Evolutionary conservation across 2,329 filamentous ascomycete genomes (phyloP), one percentile per base, ranked within the genome.

Genomic region (Xylaria sp.): DNA sequence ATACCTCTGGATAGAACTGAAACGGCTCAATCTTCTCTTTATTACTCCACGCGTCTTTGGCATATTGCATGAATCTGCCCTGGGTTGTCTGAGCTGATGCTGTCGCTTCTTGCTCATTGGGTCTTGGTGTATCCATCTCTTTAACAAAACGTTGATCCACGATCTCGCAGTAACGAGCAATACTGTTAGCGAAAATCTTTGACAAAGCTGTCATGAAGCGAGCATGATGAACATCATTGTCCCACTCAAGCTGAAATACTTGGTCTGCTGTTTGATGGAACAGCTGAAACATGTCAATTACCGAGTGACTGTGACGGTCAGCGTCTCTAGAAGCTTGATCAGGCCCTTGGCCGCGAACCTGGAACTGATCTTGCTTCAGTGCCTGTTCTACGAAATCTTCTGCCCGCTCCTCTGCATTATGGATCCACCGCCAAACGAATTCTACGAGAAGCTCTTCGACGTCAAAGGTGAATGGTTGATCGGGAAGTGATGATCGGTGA

Each of bases 371-470:
- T 74, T 97, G 93, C 79, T 94, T 95, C 80, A 98, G 91, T 9
- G 96, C 94, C 76, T 95, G 89, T 56, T 97, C 94, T 48, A 98
- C 92, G 84, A 96, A 96, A 28, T 90, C 90, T 70, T 92, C 86
- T 76, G 98, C 90, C 77, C 91, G 94, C 41, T 84, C 84, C 75
- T 98, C 94, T 8, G 94, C 94, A 72, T 90, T 88, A 63, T 88
- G 87, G 71, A 99, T 93, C 94, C 94, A 99, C 68, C 94, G 90
- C 94, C 94, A 98, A 6, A 98, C 96, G 79, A 98, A 99, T 44
- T 93, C 91, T 70, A 94, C 92, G 20, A 99, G 85, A 18, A 97
- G 84, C 51, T 90, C 89, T 80, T 99, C 96, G 52, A 99, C 88
- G 73, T 94, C 90, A 79, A 98, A 98, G 4, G 90, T 91, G 79